These are phyloP conservation scores for Podosphaera xanthii DNA, from an alignment of 2,329 filamentous ascomycete species.

Conservation along the genomic window DNA sequence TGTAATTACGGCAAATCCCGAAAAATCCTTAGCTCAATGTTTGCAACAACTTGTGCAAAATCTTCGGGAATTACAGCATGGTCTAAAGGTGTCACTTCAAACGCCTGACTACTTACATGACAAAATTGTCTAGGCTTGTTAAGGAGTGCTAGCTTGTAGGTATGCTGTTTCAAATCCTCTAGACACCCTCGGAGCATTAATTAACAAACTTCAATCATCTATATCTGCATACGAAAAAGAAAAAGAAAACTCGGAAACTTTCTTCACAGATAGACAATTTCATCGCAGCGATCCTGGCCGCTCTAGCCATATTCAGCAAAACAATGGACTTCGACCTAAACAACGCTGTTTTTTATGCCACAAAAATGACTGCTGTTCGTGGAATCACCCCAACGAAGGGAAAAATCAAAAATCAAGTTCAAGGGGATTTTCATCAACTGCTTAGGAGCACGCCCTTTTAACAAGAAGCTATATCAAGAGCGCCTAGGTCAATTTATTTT, in stretches of 20 bases:
- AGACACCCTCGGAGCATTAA: background rate
- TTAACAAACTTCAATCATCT: background rate
- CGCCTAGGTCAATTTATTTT: background rate
- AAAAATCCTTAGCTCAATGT: background rate
- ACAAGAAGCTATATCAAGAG: background rate
- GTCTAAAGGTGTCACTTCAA: background rate
- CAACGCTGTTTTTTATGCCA: background rate
- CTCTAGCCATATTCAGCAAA: no score
- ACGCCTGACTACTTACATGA: background rate
- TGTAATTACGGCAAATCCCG: no score
- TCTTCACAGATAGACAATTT: background rate
- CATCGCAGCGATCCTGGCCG: background rate
- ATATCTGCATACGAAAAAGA: background rate
- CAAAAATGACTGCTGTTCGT: background rate
- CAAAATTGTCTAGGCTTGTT: conserved; percentile 2
- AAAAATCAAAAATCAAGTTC: background rate
- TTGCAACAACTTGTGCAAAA: background rate
- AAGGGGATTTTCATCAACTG: background rate
- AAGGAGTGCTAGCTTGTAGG: conserved; percentile 1
- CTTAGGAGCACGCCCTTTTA: background rate
- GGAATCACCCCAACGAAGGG: background rate
- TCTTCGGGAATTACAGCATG: background rate
- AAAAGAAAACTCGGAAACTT: background rate
- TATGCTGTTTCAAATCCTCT: conserved; percentile 1
- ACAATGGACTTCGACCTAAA: no score